Evolutionary conservation across 1,139 yeast genomes (phyloP).

Genomic region (Taphrina wiesneri): DNA sequence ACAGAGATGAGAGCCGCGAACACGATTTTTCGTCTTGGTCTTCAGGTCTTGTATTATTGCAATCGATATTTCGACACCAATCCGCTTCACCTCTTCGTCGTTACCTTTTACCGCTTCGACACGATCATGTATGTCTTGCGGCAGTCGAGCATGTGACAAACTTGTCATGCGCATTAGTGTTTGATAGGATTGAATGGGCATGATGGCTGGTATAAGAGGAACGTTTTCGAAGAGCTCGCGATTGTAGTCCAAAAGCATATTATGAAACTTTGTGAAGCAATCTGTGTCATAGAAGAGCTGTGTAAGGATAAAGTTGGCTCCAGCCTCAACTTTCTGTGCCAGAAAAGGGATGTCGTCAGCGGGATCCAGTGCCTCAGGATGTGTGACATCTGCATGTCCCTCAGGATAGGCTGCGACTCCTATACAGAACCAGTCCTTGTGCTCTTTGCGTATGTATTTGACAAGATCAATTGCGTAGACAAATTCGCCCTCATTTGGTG

Average conservation of each 20-base stretch:
- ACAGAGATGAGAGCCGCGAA: slow-evolving; percentile 85
- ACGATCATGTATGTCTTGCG: slow-evolving; percentile 54
- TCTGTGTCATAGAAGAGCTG: slow-evolving; percentile 76
- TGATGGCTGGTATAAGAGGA: slow-evolving; percentile 82
- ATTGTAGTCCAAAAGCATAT: slow-evolving; percentile 49
- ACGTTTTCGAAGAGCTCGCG: slow-evolving; percentile 53
- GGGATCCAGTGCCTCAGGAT: slow-evolving; percentile 65
- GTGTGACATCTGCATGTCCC: slow-evolving; percentile 84
- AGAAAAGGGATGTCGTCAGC: slow-evolving; percentile 68
- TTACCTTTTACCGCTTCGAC: slow-evolving; percentile 65
- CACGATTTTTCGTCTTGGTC: slow-evolving; percentile 53
- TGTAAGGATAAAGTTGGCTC: slow-evolving; percentile 90
- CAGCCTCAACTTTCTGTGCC: slow-evolving; percentile 83
- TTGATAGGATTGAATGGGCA: slow-evolving; percentile 92
- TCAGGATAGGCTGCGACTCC: slow-evolving; percentile 97
- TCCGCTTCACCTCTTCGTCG: slow-evolving; percentile 79
- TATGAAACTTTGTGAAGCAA: slow-evolving; percentile 58
- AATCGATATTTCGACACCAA: slow-evolving; percentile 74
- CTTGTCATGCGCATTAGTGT: slow-evolving; percentile 86
- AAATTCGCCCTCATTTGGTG: slow-evolving; percentile 55
- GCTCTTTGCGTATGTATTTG: slow-evolving; percentile 63
- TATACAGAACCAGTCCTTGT: slow-evolving; percentile 76
- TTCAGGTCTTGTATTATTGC: slow-evolving; percentile 63
- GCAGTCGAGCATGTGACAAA: slow-evolving; percentile 85
- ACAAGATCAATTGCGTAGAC: slow-evolving; percentile 81